These are phyloP conservation scores for Aureobasidium pullulans DNA, from an alignment of 2,329 filamentous ascomycete species.

Conservation along the genomic window DNA sequence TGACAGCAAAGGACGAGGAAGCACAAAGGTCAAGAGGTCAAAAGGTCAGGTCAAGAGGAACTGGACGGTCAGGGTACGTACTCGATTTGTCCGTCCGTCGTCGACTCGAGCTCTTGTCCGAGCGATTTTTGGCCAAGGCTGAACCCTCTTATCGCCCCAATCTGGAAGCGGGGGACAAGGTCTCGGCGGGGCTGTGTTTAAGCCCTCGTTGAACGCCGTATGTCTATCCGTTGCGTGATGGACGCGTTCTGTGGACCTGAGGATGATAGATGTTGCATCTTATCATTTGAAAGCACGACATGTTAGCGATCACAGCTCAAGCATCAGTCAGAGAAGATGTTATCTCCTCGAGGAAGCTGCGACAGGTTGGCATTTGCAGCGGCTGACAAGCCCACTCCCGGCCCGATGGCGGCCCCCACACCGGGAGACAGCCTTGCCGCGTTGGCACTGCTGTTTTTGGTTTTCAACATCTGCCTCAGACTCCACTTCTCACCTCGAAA, in stretches of 20 bases:
- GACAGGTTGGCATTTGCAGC: background rate
- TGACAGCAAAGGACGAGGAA: background rate
- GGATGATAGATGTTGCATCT: background rate
- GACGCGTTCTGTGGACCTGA: background rate
- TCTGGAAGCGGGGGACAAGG: constrained; percentile 6
- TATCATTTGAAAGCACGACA: background rate
- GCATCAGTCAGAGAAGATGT: background rate
- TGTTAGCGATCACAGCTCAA: background rate
- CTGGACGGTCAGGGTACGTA: constrained; percentile 1
- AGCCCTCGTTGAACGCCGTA: background rate
- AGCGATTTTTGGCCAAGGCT: constrained; percentile 9
- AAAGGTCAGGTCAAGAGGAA: background rate
- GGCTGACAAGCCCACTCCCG: background rate
- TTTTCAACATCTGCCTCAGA: background rate
- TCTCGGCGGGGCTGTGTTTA: constrained; percentile 11
- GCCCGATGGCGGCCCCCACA: background rate
- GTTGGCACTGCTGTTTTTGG: background rate
- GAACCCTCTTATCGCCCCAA: constrained; percentile 9
- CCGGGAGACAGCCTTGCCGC: background rate
- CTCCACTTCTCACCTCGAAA: background rate
- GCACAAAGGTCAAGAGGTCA: constrained; percentile 7
- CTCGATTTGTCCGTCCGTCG: constrained; percentile 8
- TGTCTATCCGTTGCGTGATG: constrained; percentile 2
- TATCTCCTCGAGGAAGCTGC: background rate
- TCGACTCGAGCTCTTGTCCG: constrained; percentile 1